These are phyloP conservation scores for Sugiyamaella castrensis DNA, from an alignment of 1,139 yeast species.

Conservation along the genomic window DNA sequence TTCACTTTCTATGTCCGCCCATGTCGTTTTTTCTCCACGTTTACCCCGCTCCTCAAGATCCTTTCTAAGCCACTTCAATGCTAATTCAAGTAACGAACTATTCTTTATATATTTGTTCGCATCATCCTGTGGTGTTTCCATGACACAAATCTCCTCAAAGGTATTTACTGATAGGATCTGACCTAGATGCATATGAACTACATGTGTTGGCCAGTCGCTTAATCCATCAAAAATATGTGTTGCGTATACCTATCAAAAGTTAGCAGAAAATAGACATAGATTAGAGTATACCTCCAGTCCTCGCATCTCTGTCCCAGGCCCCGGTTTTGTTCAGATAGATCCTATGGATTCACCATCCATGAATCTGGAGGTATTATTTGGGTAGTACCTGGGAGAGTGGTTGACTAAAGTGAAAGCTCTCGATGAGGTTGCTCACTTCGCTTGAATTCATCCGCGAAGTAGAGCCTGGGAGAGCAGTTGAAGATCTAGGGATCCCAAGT, in stretches of 20 bases:
- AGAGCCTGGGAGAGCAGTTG: too few species aligned
- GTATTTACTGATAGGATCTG: conserved; percentile 35
- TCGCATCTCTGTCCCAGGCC: too few species aligned
- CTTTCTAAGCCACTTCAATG: conserved; percentile 40
- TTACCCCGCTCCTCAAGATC: conserved; percentile 50
- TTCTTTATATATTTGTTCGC: conserved; percentile 27
- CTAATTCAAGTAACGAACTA: conserved; percentile 38
- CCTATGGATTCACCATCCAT: too few species aligned
- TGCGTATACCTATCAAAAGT: conserved; percentile 58
- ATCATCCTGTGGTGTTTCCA: not conserved
- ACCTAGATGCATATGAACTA: conserved; percentile 80
- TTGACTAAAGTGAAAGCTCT: too few species aligned
- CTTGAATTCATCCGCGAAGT: too few species aligned
- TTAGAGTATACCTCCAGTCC: too few species aligned
- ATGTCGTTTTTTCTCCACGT: conserved; percentile 25
- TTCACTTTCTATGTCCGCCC: conserved; percentile 30
- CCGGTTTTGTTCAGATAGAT: too few species aligned
- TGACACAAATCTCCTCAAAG: conserved; percentile 14
- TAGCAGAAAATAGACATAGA: not conserved
- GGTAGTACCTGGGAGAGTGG: too few species aligned
- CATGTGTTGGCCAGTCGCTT: conserved; percentile 81
- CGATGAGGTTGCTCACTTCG: too few species aligned
- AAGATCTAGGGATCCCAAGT: too few species aligned
- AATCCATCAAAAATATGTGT: conserved; percentile 96
- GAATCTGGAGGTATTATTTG: too few species aligned